These are phyloP conservation scores for Agaricus sinodeliciosus DNA, from an alignment of 768 basidiomycete species.

Conservation along the genomic window DNA sequence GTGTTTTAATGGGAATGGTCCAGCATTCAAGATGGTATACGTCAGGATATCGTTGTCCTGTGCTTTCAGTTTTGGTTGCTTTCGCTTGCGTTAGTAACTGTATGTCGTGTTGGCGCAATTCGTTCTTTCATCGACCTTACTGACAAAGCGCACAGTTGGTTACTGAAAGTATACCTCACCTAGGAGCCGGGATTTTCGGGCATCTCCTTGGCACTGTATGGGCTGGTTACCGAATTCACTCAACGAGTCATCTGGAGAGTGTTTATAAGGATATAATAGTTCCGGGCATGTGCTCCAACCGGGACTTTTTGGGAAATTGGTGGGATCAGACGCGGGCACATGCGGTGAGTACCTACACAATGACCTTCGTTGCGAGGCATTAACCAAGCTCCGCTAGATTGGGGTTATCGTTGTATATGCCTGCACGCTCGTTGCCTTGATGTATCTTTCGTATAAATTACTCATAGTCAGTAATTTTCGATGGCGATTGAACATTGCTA, in stretches of 20 bases:
- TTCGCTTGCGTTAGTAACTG: constrained; percentile 37
- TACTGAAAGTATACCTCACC: constrained; percentile 46
- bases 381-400: constrained; percentile 21
- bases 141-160: constrained; percentile 29
- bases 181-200: constrained; percentile 38
- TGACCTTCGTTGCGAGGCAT: background rate
- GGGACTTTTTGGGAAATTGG: constrained; percentile 36
- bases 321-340: constrained; percentile 29
- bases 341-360: constrained; percentile 25
- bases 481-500: background rate
- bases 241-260: constrained; percentile 21
- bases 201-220: constrained; percentile 42
- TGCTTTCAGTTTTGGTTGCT: constrained; percentile 44
- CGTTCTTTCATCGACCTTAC: background rate
- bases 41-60: constrained; percentile 42
- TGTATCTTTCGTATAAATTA: constrained; percentile 34
- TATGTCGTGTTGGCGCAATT: constrained; percentile 18
- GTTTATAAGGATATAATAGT: constrained; percentile 30
- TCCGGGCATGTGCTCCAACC: constrained; percentile 29
- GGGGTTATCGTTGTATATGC: constrained; percentile 33
- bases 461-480: constrained; percentile 27
- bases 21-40: constrained; percentile 32
- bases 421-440: constrained; percentile 28
- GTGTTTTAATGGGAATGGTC: background rate
- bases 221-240: constrained; percentile 36